phyloP scores from a whole-genome alignment of 179 eudicot species.

The Spergularia azorica region DNA sequence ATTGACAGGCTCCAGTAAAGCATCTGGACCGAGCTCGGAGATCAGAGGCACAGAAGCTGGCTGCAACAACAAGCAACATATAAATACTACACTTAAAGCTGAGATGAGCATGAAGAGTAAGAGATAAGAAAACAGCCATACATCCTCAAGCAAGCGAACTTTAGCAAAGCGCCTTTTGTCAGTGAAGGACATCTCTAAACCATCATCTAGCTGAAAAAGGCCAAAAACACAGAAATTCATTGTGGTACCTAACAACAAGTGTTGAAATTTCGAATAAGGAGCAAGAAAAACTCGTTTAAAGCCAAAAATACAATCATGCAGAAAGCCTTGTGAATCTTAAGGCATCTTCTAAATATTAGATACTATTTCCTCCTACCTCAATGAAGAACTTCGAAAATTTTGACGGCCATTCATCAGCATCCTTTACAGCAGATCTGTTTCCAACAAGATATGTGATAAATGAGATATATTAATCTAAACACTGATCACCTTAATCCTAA shows the following conservation, averaged over 20 bases:
- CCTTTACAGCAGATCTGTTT: constrained; percentile 87
- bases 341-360: background rate
- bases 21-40: constrained; percentile 98
- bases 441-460: constrained; percentile 19
- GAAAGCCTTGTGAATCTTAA: background rate
- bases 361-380: constrained; percentile 67
- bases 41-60: constrained; percentile 77
- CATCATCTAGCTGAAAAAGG: constrained; percentile 73
- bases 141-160: constrained; percentile 87
- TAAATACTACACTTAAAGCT: constrained; percentile 3
- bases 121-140: constrained; percentile 30
- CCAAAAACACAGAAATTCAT: constrained; percentile 17
- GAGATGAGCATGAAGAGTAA: constrained; percentile 14
- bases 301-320: background rate
- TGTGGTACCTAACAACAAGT: background rate
- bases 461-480: background rate
- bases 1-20: constrained; percentile 73
- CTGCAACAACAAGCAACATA: constrained; percentile 39
- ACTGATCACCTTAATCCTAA: background rate
- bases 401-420: constrained; percentile 96
- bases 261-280: background rate
- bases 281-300: background rate
- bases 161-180: constrained; percentile 97
- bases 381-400: constrained; percentile 86
- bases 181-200: constrained; percentile 90